A percentile compares a stretch with the other conserved stretches of the same genome.
Conservation (phyloP, 257 asterid genomes). For the Forsythia viridissima region DNA sequence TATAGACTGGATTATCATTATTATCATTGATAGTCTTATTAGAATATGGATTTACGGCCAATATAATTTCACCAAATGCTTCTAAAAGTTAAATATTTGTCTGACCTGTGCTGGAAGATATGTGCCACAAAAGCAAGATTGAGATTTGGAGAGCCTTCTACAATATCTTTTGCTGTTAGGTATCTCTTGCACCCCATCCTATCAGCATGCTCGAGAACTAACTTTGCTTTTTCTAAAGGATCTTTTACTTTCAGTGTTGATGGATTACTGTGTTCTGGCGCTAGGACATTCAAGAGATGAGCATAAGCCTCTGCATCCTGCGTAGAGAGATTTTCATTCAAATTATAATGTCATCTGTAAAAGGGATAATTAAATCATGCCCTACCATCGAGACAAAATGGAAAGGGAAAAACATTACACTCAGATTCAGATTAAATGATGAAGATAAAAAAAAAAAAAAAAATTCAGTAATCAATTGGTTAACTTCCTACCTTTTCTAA, state of each 20-base stretch:
- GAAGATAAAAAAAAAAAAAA: background rate
- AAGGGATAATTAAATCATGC: background rate
- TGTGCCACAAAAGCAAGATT: conserved; percentile 99
- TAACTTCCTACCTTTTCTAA: background rate
- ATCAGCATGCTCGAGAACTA: conserved; percentile 97
- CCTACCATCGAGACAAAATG: background rate
- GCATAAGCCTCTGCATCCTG: conserved; percentile 98
- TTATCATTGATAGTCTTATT: background rate
- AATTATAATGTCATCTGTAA: conserved; percentile 4
- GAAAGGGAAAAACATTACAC: background rate
- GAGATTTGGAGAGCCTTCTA: conserved; percentile 95
- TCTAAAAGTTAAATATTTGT: background rate
- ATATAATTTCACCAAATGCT: background rate
- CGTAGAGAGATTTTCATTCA: conserved; percentile 28
- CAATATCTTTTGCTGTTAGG: conserved; percentile 92
- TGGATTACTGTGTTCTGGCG: conserved; percentile 85
- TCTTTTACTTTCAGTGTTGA: conserved; percentile 64
- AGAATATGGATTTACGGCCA: background rate
- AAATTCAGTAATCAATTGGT: background rate
- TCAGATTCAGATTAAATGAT: background rate
- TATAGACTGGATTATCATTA: background rate
- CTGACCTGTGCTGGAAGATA: conserved; percentile 94
- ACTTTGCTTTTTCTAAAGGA: conserved; percentile 77
- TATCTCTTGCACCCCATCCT: conserved; percentile 97
- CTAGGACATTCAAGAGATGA: conserved; percentile 84